Evolutionary conservation across 345 rosid genomes (phyloP), one percentile per base, ranked within the genome.

Genomic region (Microcos paniculata): DNA sequence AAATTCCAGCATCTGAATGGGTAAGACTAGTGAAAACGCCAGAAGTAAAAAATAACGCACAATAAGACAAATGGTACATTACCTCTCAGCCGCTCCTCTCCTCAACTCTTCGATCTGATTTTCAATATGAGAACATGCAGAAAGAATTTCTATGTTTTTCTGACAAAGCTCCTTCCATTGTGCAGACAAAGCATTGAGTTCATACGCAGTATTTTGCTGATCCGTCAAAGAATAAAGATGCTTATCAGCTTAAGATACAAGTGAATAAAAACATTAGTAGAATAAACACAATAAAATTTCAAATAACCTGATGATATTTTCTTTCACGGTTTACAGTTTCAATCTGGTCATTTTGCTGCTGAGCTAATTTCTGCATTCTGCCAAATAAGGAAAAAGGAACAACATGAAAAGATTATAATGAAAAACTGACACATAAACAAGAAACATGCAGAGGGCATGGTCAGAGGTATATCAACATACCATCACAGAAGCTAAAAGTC

Each of bases 321-420:
- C 99, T 90, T 80, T 92, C 98, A 58, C 96, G 96, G 55, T 93
- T 96, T 64, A 96, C 97, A n/a, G 85, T 80, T 85, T 90, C 99
- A 69, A 93, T 96, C 78, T 88, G 85, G 70, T 89, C 93, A 82
- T 90, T 88, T 76, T 92, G 94, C 78, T 92, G 91, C 83, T 82
- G 86, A 31, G 92, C 94, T 78, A 90, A 77, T 80, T 87, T 93
- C 78, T 90, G 94, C 90, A 90, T 81, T 84, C 99, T 96, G 90
- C 56, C 15, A 45, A 57, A 35, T 24, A 40, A 56, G 6, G 9
- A 23, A 38, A 21, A 26, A 48, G 19, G 21, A 70, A 18, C 42
- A n/a, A 26, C 26, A 18, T 43, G 28, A 14, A 10, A 69, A 73
- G 57, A 51, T 0, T 28, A 46, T 14, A 67, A 70, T 68, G 52